Conservation (phyloP, 176 grass and related monocot genomes). For the Zoysia japonica region DNA sequence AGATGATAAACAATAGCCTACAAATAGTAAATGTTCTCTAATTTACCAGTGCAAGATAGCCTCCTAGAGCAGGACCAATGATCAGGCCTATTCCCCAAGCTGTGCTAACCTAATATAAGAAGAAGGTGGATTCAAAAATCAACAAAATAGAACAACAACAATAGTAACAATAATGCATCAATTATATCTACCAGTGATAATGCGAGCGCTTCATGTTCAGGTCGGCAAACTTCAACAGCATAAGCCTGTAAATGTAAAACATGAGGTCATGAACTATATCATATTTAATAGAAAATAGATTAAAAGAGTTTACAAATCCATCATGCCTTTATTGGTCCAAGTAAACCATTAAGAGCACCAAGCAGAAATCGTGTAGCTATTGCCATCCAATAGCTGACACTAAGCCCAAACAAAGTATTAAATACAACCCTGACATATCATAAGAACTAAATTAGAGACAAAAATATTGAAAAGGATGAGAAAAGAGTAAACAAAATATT, state of each 20-base stretch:
- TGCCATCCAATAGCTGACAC: conserved; percentile 90
- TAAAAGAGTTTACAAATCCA: neutral
- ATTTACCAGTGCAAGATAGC: conserved; percentile 73
- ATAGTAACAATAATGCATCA: conserved; percentile 1
- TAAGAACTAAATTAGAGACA: conserved; percentile 26
- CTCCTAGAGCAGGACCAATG: conserved; percentile 90
- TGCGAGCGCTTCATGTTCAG: conserved; percentile 78
- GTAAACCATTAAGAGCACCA: conserved; percentile 82
- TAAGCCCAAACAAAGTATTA: conserved; percentile 89
- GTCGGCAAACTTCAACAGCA: conserved; percentile 81
- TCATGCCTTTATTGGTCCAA: conserved; percentile 84
- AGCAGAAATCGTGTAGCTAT: conserved; percentile 81
- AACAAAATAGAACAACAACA: conserved; percentile 10
- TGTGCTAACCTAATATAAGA: conserved; percentile 54
- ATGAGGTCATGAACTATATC: conserved; percentile 15
- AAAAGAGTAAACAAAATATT: conserved; percentile 6
- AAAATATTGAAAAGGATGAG: neutral
- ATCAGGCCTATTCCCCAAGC: conserved; percentile 81
- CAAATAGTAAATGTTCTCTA: conserved; percentile 6
- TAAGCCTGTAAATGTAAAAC: conserved; percentile 60
- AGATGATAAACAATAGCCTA: neutral
- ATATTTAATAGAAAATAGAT: neutral
- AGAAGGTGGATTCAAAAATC: conserved; percentile 17
- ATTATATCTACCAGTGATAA: conserved; percentile 68
- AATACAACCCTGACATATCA: conserved; percentile 73